phyloP scores from a whole-genome alignment of 2,329 filamentous ascomycete genomes.

The Zalaria obscura region DNA sequence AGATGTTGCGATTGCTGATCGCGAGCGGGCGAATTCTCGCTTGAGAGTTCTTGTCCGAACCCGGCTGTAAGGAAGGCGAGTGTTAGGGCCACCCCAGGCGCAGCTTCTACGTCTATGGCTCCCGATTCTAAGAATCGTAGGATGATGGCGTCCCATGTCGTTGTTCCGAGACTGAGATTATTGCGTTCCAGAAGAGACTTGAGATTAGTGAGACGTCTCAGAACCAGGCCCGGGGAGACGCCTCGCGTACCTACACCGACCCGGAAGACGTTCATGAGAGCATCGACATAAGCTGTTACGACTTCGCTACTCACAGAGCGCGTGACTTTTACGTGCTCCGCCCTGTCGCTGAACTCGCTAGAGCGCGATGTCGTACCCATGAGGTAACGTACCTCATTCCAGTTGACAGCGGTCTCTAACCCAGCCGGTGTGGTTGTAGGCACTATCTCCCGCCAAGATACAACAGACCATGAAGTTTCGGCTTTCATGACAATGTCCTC shows the following conservation, averaged over 20 bases:
- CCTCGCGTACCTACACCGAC: constrained; percentile 28
- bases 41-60: constrained; percentile 25
- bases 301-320: constrained; percentile 45
- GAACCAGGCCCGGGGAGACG: constrained; percentile 18
- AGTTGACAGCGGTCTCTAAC: constrained; percentile 13
- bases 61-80: constrained; percentile 23
- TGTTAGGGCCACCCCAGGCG: constrained; percentile 28
- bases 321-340: constrained; percentile 14
- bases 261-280: constrained; percentile 30
- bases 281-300: constrained; percentile 40
- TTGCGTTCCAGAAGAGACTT: constrained; percentile 23
- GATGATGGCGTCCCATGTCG: constrained; percentile 31
- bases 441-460: constrained; percentile 29
- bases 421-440: constrained; percentile 12
- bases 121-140: constrained; percentile 38
- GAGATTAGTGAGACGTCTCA: constrained; percentile 20
- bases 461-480: constrained; percentile 13
- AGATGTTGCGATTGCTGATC: constrained; percentile 10
- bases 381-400: constrained; percentile 14
- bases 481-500: constrained; percentile 11
- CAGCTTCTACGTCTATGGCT: constrained; percentile 27
- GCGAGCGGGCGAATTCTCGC: constrained; percentile 16
- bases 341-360: constrained; percentile 1
- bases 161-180: constrained; percentile 23
- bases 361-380: not conserved